Base-by-base conservation (phyloP, 305 asterid genomes). In the Plantago lanceolata region DNA sequence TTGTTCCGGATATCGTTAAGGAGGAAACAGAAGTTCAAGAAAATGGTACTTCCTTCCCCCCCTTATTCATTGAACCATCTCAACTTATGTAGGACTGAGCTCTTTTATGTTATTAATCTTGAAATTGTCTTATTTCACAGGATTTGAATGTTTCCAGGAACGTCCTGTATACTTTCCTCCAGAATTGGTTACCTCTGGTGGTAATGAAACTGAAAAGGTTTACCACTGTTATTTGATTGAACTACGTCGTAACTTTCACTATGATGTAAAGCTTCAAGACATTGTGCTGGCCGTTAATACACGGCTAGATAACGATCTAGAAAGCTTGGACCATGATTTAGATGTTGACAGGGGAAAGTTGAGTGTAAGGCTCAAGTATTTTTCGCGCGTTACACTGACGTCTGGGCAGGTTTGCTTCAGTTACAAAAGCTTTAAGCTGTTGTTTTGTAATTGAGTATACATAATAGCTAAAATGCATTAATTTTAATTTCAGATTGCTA, bases 1-100 rank as follows among this genome's bases (percentile, higher is more conserved):
- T 92, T 65, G 90, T 89, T 59, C 98, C 98, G 0, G 89, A 84
- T 76, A 81, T 85, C 6, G 78, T 82, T 43, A 76, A 73, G 81
- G 94, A 87, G 72, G 83, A 81, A 74, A 61, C 65, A 0, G 85
- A 74, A 24, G 79, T 62, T 49, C 78, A 77, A 58, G 75, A 75
- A 56, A 44, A 16, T 57, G 79, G 95, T 84, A 79, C 35, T 60
- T 61, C 61, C 48, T 45, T 44, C 18, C 44, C 49, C 48, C 49
- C 58, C 18, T 37, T 21, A 3, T 24, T 59, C 13, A 17, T 47
- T 16, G 21, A 48, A 48, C 14, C 59, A 20, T 61, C 52, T 57
- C 16, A 13, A 28, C 63, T 61, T 54, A 68, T 18, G n/a, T 19
- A 19, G 33, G 47, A 40, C 47, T 40, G 8, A 37, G 15, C 44